Conservation (phyloP, 1,139 yeast species). For the Yarrowia galli region DNA sequence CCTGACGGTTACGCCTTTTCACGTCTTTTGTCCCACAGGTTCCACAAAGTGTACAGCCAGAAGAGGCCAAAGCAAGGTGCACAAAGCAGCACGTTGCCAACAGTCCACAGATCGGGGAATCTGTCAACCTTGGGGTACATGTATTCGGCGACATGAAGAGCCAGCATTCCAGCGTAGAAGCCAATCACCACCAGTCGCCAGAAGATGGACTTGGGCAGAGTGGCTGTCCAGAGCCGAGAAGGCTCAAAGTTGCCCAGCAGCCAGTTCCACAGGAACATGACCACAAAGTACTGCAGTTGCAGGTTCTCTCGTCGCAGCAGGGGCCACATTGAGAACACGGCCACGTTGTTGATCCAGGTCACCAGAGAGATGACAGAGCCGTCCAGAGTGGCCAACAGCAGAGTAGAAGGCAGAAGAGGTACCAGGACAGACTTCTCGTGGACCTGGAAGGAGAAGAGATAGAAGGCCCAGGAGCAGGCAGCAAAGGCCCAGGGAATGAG, state of each 20-base stretch:
- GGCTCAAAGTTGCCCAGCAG: conserved; percentile 56
- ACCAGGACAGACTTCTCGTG: conserved; percentile 91
- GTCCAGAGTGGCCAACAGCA: conserved; percentile 55
- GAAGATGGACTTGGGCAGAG: conserved; percentile 58
- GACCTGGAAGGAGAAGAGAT: conserved; percentile 90
- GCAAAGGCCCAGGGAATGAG: conserved; percentile 76
- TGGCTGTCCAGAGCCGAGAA: conserved; percentile 27
- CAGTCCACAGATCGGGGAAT: conserved; percentile 87
- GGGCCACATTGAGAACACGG: conserved; percentile 88
- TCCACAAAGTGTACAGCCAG: conserved; percentile 78
- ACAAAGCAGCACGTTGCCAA: conserved; percentile 73
- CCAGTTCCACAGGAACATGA: conserved; percentile 79
- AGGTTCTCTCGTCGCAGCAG: conserved; percentile 78
- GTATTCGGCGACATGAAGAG: conserved; percentile 64
- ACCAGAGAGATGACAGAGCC: conserved; percentile 65
- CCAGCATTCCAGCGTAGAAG: conserved; percentile 64
- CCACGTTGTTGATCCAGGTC: conserved; percentile 86
- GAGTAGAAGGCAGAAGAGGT: conserved; percentile 83
- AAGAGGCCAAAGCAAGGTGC: conserved; percentile 77
- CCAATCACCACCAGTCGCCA: conserved; percentile 65
- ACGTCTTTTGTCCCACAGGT: conserved; percentile 49
- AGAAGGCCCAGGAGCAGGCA: conserved; percentile 87
- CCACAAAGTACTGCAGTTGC: conserved; percentile 70
- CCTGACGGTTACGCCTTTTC: not conserved
- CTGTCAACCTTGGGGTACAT: conserved; percentile 47